A percentile compares a stretch with the other conserved stretches of the same genome.
Evolutionary conservation across 1,284 basidiomycete species (phyloP).

Genomic region (Lignosus rhinocerotis): DNA sequence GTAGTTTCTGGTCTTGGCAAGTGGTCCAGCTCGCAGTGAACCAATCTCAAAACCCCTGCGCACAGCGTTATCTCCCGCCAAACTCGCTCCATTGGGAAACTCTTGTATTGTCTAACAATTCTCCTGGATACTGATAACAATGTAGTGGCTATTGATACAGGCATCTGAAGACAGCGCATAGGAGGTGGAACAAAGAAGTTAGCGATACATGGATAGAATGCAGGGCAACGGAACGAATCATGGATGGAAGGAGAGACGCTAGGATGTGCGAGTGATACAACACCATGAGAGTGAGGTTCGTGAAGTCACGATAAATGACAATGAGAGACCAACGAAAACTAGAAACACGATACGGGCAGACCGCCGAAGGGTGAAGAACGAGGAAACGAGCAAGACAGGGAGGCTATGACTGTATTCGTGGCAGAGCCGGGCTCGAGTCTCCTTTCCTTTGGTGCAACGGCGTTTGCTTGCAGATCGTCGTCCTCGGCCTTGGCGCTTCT

Average conservation of each 20-base stretch:
- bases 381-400: background rate
- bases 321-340: background rate
- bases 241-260: background rate
- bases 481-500: constrained; percentile 3
- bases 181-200: background rate
- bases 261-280: background rate
- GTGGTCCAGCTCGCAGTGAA: too few relatives aligned
- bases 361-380: background rate
- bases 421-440: background rate
- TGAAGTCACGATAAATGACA: too few relatives aligned
- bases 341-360: background rate
- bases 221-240: background rate
- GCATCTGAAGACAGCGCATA: background rate
- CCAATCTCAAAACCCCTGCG: too few relatives aligned
- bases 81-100: too few relatives aligned
- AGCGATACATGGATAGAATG: background rate
- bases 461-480: constrained; percentile 16
- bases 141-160: background rate
- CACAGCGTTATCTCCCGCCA: too few relatives aligned
- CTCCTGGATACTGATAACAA: background rate
- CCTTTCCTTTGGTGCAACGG: constrained; percentile 7
- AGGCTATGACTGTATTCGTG: background rate
- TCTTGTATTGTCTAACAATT: background rate
- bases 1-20: too few relatives aligned
- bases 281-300: too few relatives aligned